Evolutionary conservation across 2,329 filamentous ascomycete genomes (phyloP).

Genomic region (Colletotrichum destructivum): DNA sequence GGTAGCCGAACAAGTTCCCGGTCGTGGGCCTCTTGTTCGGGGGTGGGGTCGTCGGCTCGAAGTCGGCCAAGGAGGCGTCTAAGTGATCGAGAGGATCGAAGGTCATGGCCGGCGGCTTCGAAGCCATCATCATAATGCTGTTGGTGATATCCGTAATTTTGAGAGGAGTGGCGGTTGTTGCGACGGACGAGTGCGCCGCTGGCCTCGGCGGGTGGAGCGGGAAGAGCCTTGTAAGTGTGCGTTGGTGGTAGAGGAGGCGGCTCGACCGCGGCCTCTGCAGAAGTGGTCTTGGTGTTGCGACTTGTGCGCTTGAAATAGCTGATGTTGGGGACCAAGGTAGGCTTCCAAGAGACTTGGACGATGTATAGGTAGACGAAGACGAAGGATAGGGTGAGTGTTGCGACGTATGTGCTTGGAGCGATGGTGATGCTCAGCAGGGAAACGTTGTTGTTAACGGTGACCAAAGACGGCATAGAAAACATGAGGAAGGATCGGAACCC

Average conservation of each 20-base stretch:
- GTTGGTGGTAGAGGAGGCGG: slow-evolving; percentile 34
- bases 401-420: slow-evolving; percentile 71
- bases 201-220: slow-evolving; percentile 41
- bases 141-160: slow-evolving; percentile 14
- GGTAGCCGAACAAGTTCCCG: slow-evolving; percentile 54
- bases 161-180: slow-evolving; percentile 22
- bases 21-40: slow-evolving; percentile 45
- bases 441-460: slow-evolving; percentile 74
- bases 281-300: slow-evolving; percentile 43
- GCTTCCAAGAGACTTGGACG: slow-evolving; percentile 49
- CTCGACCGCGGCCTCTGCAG: slow-evolving; percentile 38
- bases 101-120: slow-evolving; percentile 45
- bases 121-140: slow-evolving; percentile 45
- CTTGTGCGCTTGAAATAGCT: slow-evolving; percentile 44
- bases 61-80: slow-evolving; percentile 70
- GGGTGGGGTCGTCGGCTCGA: slow-evolving; percentile 63
- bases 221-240: slow-evolving; percentile 42
- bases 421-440: slow-evolving; percentile 72
- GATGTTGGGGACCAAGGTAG: slow-evolving; percentile 43
- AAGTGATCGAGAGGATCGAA: slow-evolving; percentile 58
- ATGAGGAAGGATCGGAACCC: slow-evolving; percentile 21
- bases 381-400: slow-evolving; percentile 64
- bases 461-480: slow-evolving; percentile 69
- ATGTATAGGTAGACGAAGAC: slow-evolving; percentile 67
- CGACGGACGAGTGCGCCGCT: slow-evolving; percentile 39